Conservation (phyloP, 176 grass and related monocot species). For the Hordeum marinum region DNA sequence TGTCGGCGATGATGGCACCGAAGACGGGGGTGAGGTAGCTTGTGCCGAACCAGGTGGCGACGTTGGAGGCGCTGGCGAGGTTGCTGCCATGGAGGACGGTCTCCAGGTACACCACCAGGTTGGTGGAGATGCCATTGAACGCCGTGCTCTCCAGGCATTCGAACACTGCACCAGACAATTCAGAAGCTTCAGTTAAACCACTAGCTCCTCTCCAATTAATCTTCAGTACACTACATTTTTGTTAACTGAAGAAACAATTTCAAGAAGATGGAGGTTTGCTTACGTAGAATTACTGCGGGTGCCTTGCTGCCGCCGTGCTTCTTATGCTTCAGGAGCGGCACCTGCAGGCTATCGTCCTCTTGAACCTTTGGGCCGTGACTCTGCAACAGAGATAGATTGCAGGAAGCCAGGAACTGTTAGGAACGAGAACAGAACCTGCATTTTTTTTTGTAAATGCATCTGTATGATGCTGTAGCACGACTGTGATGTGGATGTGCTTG, state of each 20-base stretch:
- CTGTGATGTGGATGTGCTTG: not conserved
- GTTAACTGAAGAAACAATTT: too few relatives aligned
- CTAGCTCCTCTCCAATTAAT: too few relatives aligned
- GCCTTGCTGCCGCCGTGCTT: constrained; percentile 26
- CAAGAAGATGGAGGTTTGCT: not conserved
- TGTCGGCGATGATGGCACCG: not conserved
- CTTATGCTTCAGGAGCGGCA: constrained; percentile 30
- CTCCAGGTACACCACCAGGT: constrained; percentile 54
- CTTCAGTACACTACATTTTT: too few relatives aligned
- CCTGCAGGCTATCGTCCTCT: not conserved
- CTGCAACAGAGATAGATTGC: not conserved
- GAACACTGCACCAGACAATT: constrained; percentile 36
- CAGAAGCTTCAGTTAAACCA: not conserved
- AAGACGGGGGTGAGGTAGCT: not conserved
- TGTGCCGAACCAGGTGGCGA: constrained; percentile 57
- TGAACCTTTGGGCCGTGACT: constrained; percentile 8
- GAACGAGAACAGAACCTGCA: not conserved
- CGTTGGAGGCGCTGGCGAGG: constrained; percentile 36
- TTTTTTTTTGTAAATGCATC: not conserved
- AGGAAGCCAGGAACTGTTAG: not conserved
- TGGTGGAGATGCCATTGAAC: constrained; percentile 51
- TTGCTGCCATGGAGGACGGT: constrained; percentile 48
- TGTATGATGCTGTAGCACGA: not conserved
- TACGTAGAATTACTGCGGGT: constrained; percentile 30
- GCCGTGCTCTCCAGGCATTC: constrained; percentile 54